Conservation (phyloP, 1,284 basidiomycete species). For the Hemileia vastatrix region DNA sequence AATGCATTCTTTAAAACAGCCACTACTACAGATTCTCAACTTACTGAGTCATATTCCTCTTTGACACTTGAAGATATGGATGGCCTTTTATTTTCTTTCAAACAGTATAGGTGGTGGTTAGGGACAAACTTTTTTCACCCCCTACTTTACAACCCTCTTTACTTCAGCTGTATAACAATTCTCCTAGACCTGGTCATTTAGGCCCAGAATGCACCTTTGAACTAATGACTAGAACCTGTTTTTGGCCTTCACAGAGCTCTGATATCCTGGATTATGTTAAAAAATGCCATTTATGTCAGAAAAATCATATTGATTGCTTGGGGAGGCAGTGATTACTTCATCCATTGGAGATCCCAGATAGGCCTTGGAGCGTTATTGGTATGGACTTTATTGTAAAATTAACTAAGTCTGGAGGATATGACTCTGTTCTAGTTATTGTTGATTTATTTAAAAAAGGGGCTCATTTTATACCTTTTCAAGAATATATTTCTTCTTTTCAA, state of each 20-base stretch:
- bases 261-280: background rate
- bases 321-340: slow-evolving; percentile 42
- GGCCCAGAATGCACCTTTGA: too few species aligned
- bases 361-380: slow-evolving; percentile 47
- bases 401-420: slow-evolving; percentile 44
- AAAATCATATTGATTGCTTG: background rate
- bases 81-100: too few species aligned
- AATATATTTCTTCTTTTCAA: background rate
- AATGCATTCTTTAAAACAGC: too few species aligned
- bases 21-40: too few species aligned
- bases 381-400: slow-evolving; percentile 51
- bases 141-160: too few species aligned
- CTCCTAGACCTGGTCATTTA: too few species aligned
- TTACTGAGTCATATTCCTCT: too few species aligned
- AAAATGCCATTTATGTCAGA: background rate
- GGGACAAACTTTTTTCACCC: too few species aligned
- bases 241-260: background rate
- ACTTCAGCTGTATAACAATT: too few species aligned
- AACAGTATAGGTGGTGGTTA: too few species aligned
- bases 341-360: slow-evolving; percentile 38
- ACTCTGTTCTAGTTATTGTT: slow-evolving; percentile 48
- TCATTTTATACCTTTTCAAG: slow-evolving; percentile 35
- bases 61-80: too few species aligned
- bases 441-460: slow-evolving; percentile 48
- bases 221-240: background rate